Evolutionary conservation across 2,329 filamentous ascomycete species (phyloP).

Genomic region (Fusarium haematococcum): DNA sequence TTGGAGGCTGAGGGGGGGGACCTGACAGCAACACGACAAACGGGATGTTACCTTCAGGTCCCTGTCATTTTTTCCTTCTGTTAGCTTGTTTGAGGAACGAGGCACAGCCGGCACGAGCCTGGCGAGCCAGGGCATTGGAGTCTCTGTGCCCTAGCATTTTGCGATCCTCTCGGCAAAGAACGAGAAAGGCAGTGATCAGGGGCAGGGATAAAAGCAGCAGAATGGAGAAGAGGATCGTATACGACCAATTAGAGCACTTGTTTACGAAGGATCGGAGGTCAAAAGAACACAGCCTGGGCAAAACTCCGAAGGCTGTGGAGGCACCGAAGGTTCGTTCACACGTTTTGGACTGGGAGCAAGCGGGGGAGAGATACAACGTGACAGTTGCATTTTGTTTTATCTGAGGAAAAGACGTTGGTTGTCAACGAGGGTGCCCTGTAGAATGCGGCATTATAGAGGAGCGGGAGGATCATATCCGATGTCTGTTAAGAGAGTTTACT

Average conservation of each 20-base stretch:
- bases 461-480: not conserved
- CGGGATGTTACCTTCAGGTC: slow-evolving; percentile 4
- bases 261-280: not conserved
- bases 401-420: not conserved
- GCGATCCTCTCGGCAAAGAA: not conserved
- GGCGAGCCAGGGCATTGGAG: not conserved
- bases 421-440: not conserved
- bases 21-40: not conserved
- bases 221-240: not conserved
- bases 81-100: not conserved
- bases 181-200: not conserved
- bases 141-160: not conserved
- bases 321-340: not conserved
- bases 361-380: not conserved
- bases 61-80: not conserved
- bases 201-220: not conserved
- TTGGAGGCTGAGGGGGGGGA: not conserved
- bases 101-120: not conserved
- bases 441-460: not conserved
- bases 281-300: not conserved
- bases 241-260: not conserved
- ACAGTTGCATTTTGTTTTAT: not conserved
- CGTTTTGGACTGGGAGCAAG: not conserved
- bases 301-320: slow-evolving; percentile 10
- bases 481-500: not conserved